Percentiles rank a stretch among this genome's conserved stretches.
Evolutionary conservation across 192 early-diverging fungal species (phyloP).

Genomic region (Coemansia sp.): DNA sequence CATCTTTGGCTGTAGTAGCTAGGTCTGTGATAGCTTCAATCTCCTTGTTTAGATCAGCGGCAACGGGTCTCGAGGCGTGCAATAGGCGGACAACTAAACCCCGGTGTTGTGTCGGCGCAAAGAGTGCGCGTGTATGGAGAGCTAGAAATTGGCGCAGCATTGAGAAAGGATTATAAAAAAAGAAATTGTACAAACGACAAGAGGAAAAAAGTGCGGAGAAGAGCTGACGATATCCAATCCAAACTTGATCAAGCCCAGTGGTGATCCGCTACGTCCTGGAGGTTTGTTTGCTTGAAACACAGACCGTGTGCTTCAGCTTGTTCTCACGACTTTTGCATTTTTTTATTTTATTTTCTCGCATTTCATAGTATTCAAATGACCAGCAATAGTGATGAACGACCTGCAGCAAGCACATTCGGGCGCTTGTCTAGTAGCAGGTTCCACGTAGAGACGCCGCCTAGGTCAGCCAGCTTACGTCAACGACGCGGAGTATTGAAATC

Average conservation of each 20-base stretch:
- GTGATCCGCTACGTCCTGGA: background rate
- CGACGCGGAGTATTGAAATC: conserved; percentile 26
- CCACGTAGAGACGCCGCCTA: conserved; percentile 27
- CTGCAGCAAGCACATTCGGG: background rate
- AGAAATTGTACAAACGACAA: conserved; percentile 7
- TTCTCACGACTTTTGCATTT: background rate
- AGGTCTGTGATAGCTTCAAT: conserved; percentile 51
- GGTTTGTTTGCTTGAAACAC: background rate
- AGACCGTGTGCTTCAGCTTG: background rate
- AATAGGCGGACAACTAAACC: background rate
- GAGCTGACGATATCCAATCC: background rate
- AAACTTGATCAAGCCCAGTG: background rate
- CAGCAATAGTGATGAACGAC: background rate
- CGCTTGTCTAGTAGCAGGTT: background rate
- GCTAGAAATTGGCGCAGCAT: conserved; percentile 24
- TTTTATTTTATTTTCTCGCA: too few relatives aligned
- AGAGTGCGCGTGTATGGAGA: conserved; percentile 29
- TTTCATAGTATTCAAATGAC: background rate
- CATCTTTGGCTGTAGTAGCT: conserved; percentile 50
- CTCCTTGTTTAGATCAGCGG: conserved; percentile 38
- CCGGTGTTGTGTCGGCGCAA: background rate
- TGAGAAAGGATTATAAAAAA: background rate
- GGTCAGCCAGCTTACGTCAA: conserved; percentile 20
- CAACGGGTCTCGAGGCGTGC: background rate
- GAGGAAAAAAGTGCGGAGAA: conserved; percentile 2